Conservation (phyloP, 2,329 filamentous ascomycete genomes). For the Albophoma yamanashiensis region DNA sequence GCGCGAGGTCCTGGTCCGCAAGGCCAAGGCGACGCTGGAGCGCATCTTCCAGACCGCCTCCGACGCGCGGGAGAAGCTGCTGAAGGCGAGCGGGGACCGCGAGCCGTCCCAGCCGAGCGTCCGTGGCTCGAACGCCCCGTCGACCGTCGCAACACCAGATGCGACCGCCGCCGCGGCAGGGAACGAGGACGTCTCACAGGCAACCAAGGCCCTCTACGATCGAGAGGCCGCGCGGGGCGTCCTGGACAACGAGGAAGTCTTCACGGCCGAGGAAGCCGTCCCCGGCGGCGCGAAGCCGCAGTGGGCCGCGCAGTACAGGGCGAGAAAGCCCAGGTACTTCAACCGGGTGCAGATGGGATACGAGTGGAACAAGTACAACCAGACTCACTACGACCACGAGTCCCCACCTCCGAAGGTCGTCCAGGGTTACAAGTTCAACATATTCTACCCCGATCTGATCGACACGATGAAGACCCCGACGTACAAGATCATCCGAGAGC, state of each 20-base stretch:
- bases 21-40: slow-evolving; percentile 76
- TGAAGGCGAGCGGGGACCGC: slow-evolving; percentile 45
- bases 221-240: slow-evolving; percentile 86
- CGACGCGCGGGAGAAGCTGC: slow-evolving; percentile 52
- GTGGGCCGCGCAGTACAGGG: slow-evolving; percentile 78
- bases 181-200: slow-evolving; percentile 75
- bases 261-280: slow-evolving; percentile 79
- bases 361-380: slow-evolving; percentile 99
- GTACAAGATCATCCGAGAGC: slow-evolving; percentile 89
- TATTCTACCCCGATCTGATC: slow-evolving; percentile 96
- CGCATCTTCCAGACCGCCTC: slow-evolving; percentile 69
- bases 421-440: slow-evolving; percentile 98
- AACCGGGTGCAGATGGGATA: slow-evolving; percentile 98
- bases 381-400: slow-evolving; percentile 98
- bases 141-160: not conserved
- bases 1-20: slow-evolving; percentile 76
- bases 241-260: slow-evolving; percentile 90
- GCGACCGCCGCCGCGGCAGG: slow-evolving; percentile 16
- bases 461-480: slow-evolving; percentile 92
- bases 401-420: slow-evolving; percentile 97
- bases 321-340: slow-evolving; percentile 92
- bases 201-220: slow-evolving; percentile 82
- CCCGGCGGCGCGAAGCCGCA: slow-evolving; percentile 48
- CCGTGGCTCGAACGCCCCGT: slow-evolving; percentile 3
- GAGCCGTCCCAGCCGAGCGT: not conserved